Evolutionary conservation across 805 yeast species (phyloP).

Genomic region (Yamadazyma olivae): DNA sequence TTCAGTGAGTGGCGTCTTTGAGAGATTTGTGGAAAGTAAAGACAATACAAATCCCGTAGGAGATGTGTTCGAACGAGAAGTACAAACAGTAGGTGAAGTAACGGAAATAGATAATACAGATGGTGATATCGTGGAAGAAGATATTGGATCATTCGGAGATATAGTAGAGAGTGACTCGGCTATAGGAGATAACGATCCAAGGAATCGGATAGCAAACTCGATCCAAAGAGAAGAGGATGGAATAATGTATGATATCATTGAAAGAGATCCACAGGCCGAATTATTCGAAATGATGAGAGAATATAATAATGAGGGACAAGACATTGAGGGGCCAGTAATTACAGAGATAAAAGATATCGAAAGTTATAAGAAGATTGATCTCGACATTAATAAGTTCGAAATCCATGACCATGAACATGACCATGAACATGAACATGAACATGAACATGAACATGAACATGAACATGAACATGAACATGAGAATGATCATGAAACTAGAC

Average conservation of each 20-base stretch:
- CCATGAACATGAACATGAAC: slow-evolving; percentile 5
- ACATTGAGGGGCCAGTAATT: slow-evolving; percentile 56
- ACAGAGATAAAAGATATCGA: slow-evolving; percentile 54
- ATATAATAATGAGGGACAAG: slow-evolving; percentile 31
- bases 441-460: slow-evolving; percentile 3
- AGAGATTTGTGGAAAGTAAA: background rate
- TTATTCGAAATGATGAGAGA: slow-evolving; percentile 8
- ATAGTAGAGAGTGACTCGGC: background rate
- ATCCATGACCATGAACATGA: slow-evolving; percentile 11
- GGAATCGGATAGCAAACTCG: too few species aligned
- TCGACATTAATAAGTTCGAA: slow-evolving; percentile 16
- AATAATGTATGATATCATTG: slow-evolving; percentile 1
- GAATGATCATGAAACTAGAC: background rate
- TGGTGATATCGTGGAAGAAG: slow-evolving; percentile 8
- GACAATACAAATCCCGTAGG: slow-evolving; percentile 1
- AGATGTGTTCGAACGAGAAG: background rate
- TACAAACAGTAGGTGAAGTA: background rate
- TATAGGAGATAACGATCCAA: slow-evolving; percentile 6
- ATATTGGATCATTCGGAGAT: background rate
- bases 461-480: slow-evolving; percentile 1
- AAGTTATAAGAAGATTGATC: slow-evolving; percentile 18
- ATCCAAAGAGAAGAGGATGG: background rate
- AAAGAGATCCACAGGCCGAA: slow-evolving; percentile 4
- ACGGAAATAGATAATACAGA: background rate
- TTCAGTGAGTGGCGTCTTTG: background rate